Evolutionary conservation across 2,329 filamentous ascomycete species (phyloP).

Genomic region (Scytalidium sp.): DNA sequence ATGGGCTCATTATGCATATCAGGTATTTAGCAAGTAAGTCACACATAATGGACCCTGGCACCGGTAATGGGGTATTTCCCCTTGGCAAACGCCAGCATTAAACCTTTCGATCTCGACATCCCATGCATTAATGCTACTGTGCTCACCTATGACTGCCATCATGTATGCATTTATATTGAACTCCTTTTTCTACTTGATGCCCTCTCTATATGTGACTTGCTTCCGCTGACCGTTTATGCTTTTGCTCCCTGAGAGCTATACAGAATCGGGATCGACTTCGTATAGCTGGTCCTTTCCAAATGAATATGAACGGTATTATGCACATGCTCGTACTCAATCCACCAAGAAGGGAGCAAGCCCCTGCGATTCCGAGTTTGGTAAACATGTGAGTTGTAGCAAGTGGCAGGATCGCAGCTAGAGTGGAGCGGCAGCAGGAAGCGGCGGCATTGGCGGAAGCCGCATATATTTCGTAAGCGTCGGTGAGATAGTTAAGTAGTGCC

Average conservation of each 20-base stretch:
- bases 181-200: slow-evolving; percentile 2
- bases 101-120: no score
- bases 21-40: no score
- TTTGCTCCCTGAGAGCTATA: slow-evolving; percentile 40
- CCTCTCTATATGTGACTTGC: slow-evolving; percentile 9
- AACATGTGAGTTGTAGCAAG: slow-evolving; percentile 41
- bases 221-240: slow-evolving; percentile 19
- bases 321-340: slow-evolving; percentile 42
- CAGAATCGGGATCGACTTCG: slow-evolving; percentile 46
- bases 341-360: slow-evolving; percentile 42
- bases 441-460: slow-evolving; percentile 50
- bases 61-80: no score
- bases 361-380: slow-evolving; percentile 36
- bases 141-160: no score
- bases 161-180: background rate
- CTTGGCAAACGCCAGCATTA: no score
- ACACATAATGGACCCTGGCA: no score
- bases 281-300: slow-evolving; percentile 44
- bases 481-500: slow-evolving; percentile 56
- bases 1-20: no score
- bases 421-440: slow-evolving; percentile 31
- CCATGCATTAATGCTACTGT: no score
- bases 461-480: slow-evolving; percentile 49
- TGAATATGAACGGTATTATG: slow-evolving; percentile 45
- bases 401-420: slow-evolving; percentile 39